Evolutionary conservation across 108 stramenopile genomes (phyloP).

Genomic region (Fistulifera solaris): DNA sequence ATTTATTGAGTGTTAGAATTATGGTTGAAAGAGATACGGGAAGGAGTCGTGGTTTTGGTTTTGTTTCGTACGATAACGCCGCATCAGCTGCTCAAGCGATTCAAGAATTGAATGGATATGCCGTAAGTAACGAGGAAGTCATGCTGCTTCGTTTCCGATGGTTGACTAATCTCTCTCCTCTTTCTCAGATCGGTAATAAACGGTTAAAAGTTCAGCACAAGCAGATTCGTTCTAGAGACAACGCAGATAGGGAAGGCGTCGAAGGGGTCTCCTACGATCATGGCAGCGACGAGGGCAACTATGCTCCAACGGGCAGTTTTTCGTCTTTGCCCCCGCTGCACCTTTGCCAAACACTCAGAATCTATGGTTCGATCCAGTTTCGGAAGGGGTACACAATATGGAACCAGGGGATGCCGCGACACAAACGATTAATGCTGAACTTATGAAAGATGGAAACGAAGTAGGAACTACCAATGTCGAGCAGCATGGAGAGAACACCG

Average conservation of each 20-base stretch:
- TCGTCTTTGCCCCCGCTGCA: constrained; percentile 29
- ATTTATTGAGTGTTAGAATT: constrained; percentile 88
- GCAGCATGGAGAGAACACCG: background rate
- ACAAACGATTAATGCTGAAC: background rate
- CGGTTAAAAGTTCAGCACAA: constrained; percentile 86
- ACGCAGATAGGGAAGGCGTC: constrained; percentile 3
- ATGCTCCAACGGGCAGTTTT: background rate
- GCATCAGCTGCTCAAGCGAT: constrained; percentile 93
- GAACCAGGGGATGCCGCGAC: background rate
- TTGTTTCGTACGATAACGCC: constrained; percentile 88
- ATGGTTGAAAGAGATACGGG: constrained; percentile 95
- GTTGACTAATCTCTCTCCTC: background rate
- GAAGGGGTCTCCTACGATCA: background rate
- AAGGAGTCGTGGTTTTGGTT: constrained; percentile 93
- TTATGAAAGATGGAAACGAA: background rate
- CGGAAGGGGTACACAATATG: background rate
- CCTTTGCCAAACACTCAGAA: constrained; percentile 8
- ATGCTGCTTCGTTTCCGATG: background rate
- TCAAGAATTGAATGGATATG: constrained; percentile 83
- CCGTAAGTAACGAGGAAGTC: constrained; percentile 37
- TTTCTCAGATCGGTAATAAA: constrained; percentile 73
- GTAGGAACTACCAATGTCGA: background rate
- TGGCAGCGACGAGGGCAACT: constrained; percentile 5
- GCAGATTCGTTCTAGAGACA: constrained; percentile 29
- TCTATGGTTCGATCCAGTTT: background rate